Conservation (phyloP, 1,284 basidiomycete species). For the Irpex sp. region DNA sequence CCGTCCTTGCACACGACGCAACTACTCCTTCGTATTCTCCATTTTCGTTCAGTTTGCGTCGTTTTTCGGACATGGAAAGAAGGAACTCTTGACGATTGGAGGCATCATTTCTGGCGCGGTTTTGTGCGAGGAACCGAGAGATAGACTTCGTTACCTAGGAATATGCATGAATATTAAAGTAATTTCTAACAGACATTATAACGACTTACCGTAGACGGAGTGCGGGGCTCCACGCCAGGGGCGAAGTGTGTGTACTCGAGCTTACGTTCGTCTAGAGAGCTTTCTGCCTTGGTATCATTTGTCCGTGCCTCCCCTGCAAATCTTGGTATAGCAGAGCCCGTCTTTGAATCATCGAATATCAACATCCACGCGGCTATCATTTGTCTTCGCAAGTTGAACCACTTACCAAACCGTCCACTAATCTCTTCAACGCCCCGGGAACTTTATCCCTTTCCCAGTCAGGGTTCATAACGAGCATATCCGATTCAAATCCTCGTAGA, state of each 20-base stretch:
- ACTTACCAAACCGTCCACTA: constrained; percentile 39
- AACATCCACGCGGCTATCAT: neutral
- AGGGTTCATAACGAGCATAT: constrained; percentile 63
- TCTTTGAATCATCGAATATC: neutral
- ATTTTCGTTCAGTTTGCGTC: constrained; percentile 31
- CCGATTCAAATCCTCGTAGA: constrained; percentile 57
- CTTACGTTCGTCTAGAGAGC: constrained; percentile 56
- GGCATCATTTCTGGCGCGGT: constrained; percentile 61
- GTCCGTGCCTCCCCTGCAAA: neutral
- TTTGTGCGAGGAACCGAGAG: constrained; percentile 61
- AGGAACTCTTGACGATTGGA: constrained; percentile 75
- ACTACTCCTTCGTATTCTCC: constrained; percentile 18
- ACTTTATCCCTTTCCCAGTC: constrained; percentile 57
- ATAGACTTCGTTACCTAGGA: constrained; percentile 68
- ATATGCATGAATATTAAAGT: too few species aligned
- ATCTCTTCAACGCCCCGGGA: constrained; percentile 45
- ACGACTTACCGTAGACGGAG: constrained; percentile 51
- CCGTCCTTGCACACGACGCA: constrained; percentile 62
- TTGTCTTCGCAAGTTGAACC: neutral
- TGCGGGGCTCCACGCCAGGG: constrained; percentile 37
- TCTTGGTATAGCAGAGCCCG: neutral
- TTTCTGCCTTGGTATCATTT: constrained; percentile 10
- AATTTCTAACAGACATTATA: neutral
- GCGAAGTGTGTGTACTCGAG: constrained; percentile 50
- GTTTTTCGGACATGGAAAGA: constrained; percentile 49